Conservation (phyloP, 257 asterid species). For the Solanum appendiculatum region DNA sequence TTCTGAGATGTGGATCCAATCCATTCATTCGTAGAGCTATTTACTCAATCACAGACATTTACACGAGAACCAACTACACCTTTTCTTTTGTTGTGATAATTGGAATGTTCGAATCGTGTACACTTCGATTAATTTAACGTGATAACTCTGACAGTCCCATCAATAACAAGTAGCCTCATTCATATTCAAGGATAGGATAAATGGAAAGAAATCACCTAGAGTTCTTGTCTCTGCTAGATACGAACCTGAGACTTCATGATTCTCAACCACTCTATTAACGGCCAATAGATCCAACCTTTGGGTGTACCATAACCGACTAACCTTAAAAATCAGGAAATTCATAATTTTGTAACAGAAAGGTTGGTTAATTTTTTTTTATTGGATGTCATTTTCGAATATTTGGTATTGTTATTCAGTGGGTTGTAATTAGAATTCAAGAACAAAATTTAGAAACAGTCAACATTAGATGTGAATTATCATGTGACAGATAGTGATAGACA, state of each 20-base stretch:
- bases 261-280: neutral
- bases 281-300: no score
- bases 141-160: fast-evolving
- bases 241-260: no score
- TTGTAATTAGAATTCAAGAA: neutral
- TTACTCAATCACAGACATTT: no score
- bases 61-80: neutral
- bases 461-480: neutral
- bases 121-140: no score
- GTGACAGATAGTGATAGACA: neutral
- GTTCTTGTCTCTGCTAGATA: no score
- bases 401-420: neutral
- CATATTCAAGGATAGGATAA: no score
- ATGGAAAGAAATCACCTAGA: no score
- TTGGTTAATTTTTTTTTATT: neutral
- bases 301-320: neutral
- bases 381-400: neutral
- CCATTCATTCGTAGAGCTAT: no score
- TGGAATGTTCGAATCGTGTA: no score
- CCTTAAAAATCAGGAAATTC: neutral
- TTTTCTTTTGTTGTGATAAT: no score
- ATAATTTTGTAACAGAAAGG: neutral
- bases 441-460: neutral
- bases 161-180: no score
- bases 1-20: no score